Evolutionary conservation across 1,139 yeast genomes (phyloP).

Genomic region (Pichia sp.): DNA sequence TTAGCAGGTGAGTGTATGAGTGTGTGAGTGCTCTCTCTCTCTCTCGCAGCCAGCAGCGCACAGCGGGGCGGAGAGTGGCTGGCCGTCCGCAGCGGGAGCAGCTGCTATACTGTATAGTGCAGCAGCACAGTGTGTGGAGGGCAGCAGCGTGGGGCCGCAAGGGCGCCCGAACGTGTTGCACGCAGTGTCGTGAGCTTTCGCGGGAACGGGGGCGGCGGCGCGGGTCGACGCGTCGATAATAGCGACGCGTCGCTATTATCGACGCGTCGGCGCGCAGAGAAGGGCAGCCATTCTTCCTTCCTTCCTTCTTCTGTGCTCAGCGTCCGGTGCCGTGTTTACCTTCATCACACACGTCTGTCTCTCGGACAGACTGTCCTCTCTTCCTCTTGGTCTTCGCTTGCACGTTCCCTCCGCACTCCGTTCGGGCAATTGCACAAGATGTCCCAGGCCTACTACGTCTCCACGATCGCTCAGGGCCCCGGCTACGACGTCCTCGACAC

Average conservation of each 20-base stretch:
- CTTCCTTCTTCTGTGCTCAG: no score
- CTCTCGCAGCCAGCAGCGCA: no score
- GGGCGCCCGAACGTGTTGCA: background rate
- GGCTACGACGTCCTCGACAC: conserved; percentile 11
- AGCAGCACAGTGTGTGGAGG: background rate
- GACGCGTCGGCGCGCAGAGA: background rate
- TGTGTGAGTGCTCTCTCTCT: no score
- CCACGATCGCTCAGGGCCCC: conserved; percentile 15
- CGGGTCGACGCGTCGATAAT: background rate
- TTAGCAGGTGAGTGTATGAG: background rate
- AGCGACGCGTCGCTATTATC: background rate
- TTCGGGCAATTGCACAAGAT: background rate
- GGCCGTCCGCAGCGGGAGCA: background rate
- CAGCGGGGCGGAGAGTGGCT: background rate
- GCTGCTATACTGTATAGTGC: no score
- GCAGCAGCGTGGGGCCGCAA: background rate
- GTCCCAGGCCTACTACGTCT: conserved; percentile 9
- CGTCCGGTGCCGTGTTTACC: no score
- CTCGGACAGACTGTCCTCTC: no score
- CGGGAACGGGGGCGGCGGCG: background rate
- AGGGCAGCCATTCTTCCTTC: no score
- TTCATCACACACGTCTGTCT: no score
- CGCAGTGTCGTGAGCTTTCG: background rate
- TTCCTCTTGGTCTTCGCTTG: no score
- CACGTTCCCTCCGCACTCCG: no score